These are phyloP conservation scores for Phytophthora rubi DNA, from an alignment of 352 stramenopile species.

Conservation along the genomic window DNA sequence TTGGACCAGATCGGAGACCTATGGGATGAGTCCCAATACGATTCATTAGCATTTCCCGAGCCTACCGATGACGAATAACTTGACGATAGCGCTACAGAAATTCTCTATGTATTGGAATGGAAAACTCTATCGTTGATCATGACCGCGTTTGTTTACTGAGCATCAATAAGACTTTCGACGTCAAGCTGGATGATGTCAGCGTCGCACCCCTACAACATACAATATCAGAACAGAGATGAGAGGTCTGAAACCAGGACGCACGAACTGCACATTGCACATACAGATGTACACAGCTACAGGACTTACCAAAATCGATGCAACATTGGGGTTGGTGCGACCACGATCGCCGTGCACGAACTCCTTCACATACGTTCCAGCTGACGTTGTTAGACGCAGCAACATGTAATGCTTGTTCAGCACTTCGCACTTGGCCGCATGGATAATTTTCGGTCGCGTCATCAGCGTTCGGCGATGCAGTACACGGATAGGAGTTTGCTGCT, in stretches of 20 bases:
- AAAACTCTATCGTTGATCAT: background rate
- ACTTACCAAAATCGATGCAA: constrained; percentile 89
- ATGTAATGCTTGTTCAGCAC: constrained; percentile 98
- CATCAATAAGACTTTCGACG: constrained; percentile 90
- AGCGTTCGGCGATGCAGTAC: constrained; percentile 97
- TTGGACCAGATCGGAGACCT: constrained; percentile 75
- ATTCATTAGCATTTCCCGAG: constrained; percentile 69
- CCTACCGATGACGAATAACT: constrained; percentile 9
- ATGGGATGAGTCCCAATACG: constrained; percentile 86
- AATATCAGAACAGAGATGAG: constrained; percentile 41
- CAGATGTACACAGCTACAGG: constrained; percentile 1
- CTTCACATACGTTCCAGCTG: constrained; percentile 98
- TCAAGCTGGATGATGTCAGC: constrained; percentile 99
- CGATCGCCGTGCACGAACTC: constrained; percentile 99
- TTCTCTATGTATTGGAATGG: constrained; percentile 20
- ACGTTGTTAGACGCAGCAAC: constrained; percentile 94
- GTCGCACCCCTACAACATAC: constrained; percentile 65
- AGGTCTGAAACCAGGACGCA: background rate
- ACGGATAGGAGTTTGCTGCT: constrained; percentile 97
- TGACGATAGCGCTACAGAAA: constrained; percentile 13
- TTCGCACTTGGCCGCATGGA: constrained; percentile 86
- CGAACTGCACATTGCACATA: background rate
- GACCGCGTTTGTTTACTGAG: constrained; percentile 32
- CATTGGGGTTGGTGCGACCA: constrained; percentile 95
- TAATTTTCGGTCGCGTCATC: constrained; percentile 91